Conservation (phyloP, 345 rosid genomes). For the Viola odorata region DNA sequence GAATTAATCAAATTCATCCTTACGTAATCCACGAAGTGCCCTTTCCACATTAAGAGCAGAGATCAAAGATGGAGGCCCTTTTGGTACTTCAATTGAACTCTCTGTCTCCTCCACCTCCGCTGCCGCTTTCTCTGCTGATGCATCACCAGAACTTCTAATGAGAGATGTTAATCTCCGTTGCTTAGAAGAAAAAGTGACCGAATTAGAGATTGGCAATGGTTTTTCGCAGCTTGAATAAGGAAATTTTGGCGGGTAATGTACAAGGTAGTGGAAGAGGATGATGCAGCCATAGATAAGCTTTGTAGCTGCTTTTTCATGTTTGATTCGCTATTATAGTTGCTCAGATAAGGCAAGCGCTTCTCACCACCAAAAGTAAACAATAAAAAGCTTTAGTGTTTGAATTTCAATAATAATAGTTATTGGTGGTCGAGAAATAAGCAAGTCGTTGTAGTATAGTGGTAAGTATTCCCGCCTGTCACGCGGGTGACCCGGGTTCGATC, state of each 20-base stretch:
- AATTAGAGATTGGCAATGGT: slow-evolving; percentile 2
- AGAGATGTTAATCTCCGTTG: slow-evolving; percentile 4
- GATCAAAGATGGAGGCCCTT: slow-evolving; percentile 53
- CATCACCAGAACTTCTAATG: slow-evolving; percentile 34
- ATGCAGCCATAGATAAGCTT: slow-evolving; percentile 22
- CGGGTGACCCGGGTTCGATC: slow-evolving; percentile 96
- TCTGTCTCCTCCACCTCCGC: slow-evolving; percentile 31
- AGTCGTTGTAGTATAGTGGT: slow-evolving; percentile 93
- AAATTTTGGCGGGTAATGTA: slow-evolving; percentile 14
- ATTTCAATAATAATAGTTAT: no score
- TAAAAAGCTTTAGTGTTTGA: no score
- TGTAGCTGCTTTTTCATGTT: not conserved
- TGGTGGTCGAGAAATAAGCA: no score
- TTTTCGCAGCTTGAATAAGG: not conserved
- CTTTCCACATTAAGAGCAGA: slow-evolving; percentile 74
- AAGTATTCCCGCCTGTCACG: slow-evolving; percentile 86
- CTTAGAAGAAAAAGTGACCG: slow-evolving; percentile 12
- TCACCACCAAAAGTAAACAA: not conserved
- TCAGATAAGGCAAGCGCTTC: slow-evolving; percentile 3
- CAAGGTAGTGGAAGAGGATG: slow-evolving; percentile 20
- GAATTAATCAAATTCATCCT: not conserved
- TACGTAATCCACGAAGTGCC: slow-evolving; percentile 86
- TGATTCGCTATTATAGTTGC: not conserved
- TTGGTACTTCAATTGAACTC: slow-evolving; percentile 50
- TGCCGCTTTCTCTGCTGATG: slow-evolving; percentile 24